A percentile compares a stretch with the other conserved stretches of the same genome.
Conservation (phyloP, 345 rosid genomes). For the Erysimum cheiranthoides region DNA sequence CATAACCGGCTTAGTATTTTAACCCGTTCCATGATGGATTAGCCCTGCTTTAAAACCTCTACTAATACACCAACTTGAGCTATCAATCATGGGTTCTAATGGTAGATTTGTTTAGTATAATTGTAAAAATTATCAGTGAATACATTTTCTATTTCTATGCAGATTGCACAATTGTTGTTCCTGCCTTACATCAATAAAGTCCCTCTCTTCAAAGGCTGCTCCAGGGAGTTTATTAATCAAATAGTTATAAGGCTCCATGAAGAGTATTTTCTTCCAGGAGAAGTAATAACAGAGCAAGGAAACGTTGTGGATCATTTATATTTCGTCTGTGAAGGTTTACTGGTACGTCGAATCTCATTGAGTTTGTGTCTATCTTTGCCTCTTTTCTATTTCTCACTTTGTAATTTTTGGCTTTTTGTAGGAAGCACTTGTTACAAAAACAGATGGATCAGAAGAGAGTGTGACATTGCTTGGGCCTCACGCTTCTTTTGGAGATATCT, state of each 20-base stretch:
- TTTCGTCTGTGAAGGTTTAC: slow-evolving; percentile 83
- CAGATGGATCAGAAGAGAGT: slow-evolving; percentile 78
- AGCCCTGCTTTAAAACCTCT: not conserved
- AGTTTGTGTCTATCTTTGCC: slow-evolving; percentile 16
- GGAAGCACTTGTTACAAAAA: slow-evolving; percentile 69
- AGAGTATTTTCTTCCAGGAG: slow-evolving; percentile 97
- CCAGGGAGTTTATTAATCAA: slow-evolving; percentile 83
- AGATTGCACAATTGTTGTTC: slow-evolving; percentile 79
- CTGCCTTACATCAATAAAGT: slow-evolving; percentile 63
- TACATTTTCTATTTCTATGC: slow-evolving; percentile 21
- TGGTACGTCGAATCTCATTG: slow-evolving; percentile 58
- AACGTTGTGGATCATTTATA: slow-evolving; percentile 88
- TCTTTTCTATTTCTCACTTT: not conserved
- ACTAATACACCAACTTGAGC: not conserved
- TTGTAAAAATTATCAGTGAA: not conserved
- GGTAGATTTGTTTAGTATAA: not conserved
- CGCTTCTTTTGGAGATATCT: slow-evolving; percentile 85
- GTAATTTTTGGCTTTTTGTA: slow-evolving; percentile 34
- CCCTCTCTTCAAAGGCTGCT: slow-evolving; percentile 74
- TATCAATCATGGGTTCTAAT: not conserved
- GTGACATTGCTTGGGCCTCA: slow-evolving; percentile 59
- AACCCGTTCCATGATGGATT: not conserved
- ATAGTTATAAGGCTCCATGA: slow-evolving; percentile 86
- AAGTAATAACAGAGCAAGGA: slow-evolving; percentile 92
- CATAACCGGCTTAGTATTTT: too few species aligned